Conservation (phyloP, 2,329 filamentous ascomycete species). For the Pseudogymnoascus pannorum region DNA sequence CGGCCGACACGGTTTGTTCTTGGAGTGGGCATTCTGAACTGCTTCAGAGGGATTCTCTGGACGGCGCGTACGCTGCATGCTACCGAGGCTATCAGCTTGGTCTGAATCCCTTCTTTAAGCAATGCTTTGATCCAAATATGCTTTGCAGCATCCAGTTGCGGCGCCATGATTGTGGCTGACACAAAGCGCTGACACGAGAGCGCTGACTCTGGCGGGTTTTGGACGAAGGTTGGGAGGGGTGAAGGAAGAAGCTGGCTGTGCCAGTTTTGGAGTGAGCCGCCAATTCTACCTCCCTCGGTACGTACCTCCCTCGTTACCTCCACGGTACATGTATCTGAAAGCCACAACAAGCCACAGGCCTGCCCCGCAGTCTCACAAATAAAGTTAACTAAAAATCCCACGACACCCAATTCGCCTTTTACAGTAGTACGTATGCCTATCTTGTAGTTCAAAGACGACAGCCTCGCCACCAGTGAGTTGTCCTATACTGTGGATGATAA, state of each 20-base stretch:
- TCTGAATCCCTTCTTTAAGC: constrained; percentile 18
- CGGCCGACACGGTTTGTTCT: too few species aligned
- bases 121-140: constrained; percentile 17
- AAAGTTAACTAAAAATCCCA: not conserved
- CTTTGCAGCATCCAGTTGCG: constrained; percentile 14
- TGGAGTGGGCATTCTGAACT: not conserved
- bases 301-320: not conserved
- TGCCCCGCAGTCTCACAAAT: not conserved
- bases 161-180: constrained; percentile 12
- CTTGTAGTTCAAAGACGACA: too few species aligned
- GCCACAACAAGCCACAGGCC: not conserved
- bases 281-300: not conserved
- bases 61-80: constrained; percentile 13
- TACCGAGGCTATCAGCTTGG: constrained; percentile 19
- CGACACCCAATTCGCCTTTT: not conserved
- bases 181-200: not conserved
- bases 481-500: too few species aligned
- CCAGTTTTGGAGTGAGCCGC: not conserved
- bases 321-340: not conserved
- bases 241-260: not conserved
- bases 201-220: not conserved
- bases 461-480: too few species aligned
- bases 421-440: too few species aligned
- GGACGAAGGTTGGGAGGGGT: not conserved
- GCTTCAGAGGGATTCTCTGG: constrained; percentile 11